Evolutionary conservation across 495 filamentous ascomycete species (phyloP).

Genomic region (Sporormia fimetaria): DNA sequence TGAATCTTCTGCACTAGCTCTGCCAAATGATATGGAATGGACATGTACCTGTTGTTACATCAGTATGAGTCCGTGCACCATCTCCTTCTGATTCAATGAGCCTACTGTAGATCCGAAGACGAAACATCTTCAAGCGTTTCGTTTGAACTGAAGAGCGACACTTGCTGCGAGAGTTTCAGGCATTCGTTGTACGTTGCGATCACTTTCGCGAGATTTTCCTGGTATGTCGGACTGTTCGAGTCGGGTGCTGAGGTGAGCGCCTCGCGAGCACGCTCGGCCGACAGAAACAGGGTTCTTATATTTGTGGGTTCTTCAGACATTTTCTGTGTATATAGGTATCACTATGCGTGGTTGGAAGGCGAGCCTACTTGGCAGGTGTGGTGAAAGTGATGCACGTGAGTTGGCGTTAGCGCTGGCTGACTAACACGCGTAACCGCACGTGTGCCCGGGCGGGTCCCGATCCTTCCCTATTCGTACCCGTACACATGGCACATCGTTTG

Average conservation of each 20-base stretch:
- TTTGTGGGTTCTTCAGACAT: slow-evolving; percentile 50
- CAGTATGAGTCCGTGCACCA: slow-evolving; percentile 12
- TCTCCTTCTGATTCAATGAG: too few species aligned
- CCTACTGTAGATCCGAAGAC: slow-evolving; percentile 68
- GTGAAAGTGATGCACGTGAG: not conserved
- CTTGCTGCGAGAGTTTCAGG: slow-evolving; percentile 50
- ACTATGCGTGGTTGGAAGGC: too few species aligned
- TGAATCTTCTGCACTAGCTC: slow-evolving; percentile 52
- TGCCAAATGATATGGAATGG: slow-evolving; percentile 55
- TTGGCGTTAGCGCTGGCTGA: slow-evolving; percentile 2
- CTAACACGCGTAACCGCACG: not conserved
- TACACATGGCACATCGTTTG: too few species aligned
- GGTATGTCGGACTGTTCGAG: slow-evolving; percentile 49
- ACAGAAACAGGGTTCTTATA: slow-evolving; percentile 46
- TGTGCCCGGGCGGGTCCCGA: too few species aligned
- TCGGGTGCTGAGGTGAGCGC: slow-evolving; percentile 37
- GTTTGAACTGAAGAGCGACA: slow-evolving; percentile 82
- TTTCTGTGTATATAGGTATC: too few species aligned
- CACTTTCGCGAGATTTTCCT: slow-evolving; percentile 52
- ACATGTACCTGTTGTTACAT: slow-evolving; percentile 48
- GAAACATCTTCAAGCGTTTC: slow-evolving; percentile 81
- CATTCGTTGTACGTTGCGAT: slow-evolving; percentile 63
- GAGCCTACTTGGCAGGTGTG: too few species aligned
- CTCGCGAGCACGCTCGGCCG: slow-evolving; percentile 46
- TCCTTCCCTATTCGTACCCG: too few species aligned